Percentiles rank a stretch among this genome's conserved stretches.
These are phyloP conservation scores for Monoraphidium neglectum DNA, from an alignment of 139 green algal genomes.

Conservation along the genomic window DNA sequence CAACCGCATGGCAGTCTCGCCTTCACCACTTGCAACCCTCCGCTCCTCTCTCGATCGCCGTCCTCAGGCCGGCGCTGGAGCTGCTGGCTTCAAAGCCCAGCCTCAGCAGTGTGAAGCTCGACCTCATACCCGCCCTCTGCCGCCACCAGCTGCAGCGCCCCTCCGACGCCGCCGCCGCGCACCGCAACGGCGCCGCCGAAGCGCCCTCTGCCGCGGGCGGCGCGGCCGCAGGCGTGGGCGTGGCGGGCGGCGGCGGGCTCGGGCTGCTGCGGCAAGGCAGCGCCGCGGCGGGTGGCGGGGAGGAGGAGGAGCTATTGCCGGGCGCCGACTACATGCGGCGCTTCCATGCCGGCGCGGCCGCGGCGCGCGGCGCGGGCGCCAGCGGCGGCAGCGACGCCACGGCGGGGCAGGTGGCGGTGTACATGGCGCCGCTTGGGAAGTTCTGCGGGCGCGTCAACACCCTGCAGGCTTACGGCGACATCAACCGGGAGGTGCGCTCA, in stretches of 20 bases:
- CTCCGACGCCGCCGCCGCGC: neutral
- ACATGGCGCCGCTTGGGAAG: conserved; percentile 38
- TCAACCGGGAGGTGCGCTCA: conserved; percentile 60
- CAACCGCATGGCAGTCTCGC: too few relatives aligned
- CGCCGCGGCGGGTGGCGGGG: neutral
- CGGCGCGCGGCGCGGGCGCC: too few relatives aligned
- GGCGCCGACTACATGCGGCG: conserved; percentile 39
- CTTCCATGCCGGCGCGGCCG: conserved; percentile 2
- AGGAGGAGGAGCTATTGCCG: conserved; percentile 3
- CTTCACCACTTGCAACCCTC: too few relatives aligned
- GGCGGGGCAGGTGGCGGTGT: conserved; percentile 41
- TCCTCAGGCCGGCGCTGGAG: conserved; percentile 1
- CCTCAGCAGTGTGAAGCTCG: conserved; percentile 35
- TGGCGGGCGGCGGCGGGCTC: neutral
- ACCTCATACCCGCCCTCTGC: conserved; percentile 32
- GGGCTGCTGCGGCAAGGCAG: neutral
- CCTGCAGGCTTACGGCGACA: conserved; percentile 54
- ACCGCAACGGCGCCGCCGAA: neutral
- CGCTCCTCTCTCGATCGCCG: neutral
- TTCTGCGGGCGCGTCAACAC: conserved; percentile 56
- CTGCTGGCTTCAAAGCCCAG: conserved; percentile 12
- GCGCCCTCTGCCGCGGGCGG: neutral
- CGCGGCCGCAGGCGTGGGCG: neutral
- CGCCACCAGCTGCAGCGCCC: conserved; percentile 5
- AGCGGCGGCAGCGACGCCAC: too few relatives aligned